Base-by-base conservation (phyloP, 1,284 basidiomycete genomes). In the Earliella scabrosa region DNA sequence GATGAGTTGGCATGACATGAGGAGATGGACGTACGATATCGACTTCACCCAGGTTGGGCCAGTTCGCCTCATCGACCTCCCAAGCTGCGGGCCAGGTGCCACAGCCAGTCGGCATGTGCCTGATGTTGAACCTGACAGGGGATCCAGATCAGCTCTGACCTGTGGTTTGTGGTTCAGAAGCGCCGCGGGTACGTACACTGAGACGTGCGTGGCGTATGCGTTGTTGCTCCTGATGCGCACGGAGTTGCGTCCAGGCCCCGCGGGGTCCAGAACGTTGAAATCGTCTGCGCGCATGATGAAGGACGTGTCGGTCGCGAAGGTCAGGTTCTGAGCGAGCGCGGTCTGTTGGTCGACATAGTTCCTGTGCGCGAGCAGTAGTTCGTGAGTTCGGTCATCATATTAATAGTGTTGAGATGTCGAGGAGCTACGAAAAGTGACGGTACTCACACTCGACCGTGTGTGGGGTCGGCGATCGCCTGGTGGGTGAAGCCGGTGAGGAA, bases 31-130 rank as follows among this genome's bases (percentile, higher is more conserved):
- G 54, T 60, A 68, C 66, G 46, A 67, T 69, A 45, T 71, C 70
- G 32, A 75, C 68, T 63, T 75, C 74, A 26, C 73, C 74, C 10
- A 59, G 63, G 31, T 60, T 56, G 6, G 72, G 72, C 72, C 74
- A 76, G 52, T 69, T 44, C 57, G 51, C 54, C 60, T 75, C 57
- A 65, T 71, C 59, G 58, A 82, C 76, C 80, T 79, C 80, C 71
- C 75, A 81, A 20, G 68, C 71, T 34, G 75, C 79, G 23, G 87
- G 86, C 86, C 86, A 88, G 2, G 82, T 74, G 9, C 80, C 82
- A 60, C 87, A 89, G 34, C 86, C 88, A 67, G 85, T 76, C 3
- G 88, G 79, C 78, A 81, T 82, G 58, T 82, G 79, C 27, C 76
- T 74, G 56, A 85, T 74, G 65, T 83, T 77, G 63, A 83, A 83